Percentiles rank a stretch among this genome's conserved stretches.
Evolutionary conservation across 768 basidiomycete genomes (phyloP).

Genomic region (Naganishia kalamii): DNA sequence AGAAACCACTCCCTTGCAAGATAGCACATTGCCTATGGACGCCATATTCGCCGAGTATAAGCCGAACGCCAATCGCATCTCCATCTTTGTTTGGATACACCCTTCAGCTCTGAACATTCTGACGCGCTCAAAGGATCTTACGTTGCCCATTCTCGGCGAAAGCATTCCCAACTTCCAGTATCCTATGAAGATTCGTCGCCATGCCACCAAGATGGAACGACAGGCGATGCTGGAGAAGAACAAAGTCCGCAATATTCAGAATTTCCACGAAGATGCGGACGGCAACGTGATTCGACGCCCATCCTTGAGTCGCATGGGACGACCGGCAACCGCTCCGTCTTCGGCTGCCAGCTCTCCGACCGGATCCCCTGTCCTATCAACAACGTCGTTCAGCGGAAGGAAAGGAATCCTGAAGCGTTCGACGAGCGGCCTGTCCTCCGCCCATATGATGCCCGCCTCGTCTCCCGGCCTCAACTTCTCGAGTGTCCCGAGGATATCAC

Average conservation of each 20-base stretch:
- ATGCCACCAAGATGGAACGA: constrained; percentile 1
- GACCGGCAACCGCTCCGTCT: neutral
- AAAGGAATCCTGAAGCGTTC: constrained; percentile 3
- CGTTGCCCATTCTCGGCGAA: constrained; percentile 1
- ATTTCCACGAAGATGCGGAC: neutral
- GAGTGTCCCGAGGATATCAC: neutral
- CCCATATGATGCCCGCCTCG: neutral
- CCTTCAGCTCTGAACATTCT: constrained; percentile 17
- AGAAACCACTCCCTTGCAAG: constrained; percentile 29
- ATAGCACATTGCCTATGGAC: constrained; percentile 26
- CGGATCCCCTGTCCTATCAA: neutral
- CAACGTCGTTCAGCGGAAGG: neutral
- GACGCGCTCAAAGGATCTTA: constrained; percentile 10
- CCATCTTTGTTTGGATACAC: constrained; percentile 38
- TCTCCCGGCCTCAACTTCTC: neutral
- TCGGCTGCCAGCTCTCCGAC: neutral
- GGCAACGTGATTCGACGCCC: neutral
- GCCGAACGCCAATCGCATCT: constrained; percentile 34
- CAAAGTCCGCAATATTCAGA: neutral
- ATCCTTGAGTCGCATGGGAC: neutral
- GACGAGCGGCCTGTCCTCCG: neutral
- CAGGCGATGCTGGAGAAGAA: constrained; percentile 13
- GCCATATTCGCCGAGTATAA: constrained; percentile 27
- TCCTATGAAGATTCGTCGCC: constrained; percentile 10
- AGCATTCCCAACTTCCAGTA: constrained; percentile 11